phyloP scores from a whole-genome alignment of 2,329 filamentous ascomycete genomes.

The Massarina eburnea region DNA sequence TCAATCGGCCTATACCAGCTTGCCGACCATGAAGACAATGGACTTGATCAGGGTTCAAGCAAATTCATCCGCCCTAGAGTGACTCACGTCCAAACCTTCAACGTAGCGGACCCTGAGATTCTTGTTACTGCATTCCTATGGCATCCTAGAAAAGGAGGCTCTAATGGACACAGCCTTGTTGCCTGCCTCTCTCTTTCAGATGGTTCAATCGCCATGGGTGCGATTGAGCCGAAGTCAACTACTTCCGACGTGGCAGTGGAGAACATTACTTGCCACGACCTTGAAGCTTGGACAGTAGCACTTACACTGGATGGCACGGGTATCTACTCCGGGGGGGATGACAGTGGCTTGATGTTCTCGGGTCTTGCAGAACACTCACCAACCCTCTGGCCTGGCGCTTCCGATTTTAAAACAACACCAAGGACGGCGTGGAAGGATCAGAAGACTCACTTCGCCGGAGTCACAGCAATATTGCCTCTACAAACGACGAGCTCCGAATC shows the following conservation, averaged over 20 bases:
- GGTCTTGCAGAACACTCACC: conserved; percentile 16
- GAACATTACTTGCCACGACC: conserved; percentile 45
- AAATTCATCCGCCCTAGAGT: conserved; percentile 15
- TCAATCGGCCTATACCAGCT: conserved; percentile 66
- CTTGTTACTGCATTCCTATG: conserved; percentile 75
- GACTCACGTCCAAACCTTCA: conserved; percentile 9
- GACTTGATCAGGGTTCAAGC: neutral
- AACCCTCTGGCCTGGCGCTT: conserved; percentile 3
- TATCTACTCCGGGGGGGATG: conserved; percentile 74
- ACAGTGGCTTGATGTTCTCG: conserved; percentile 60
- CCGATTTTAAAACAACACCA: conserved; percentile 7
- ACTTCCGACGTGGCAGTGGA: neutral
- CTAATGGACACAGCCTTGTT: conserved; percentile 53
- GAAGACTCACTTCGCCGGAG: conserved; percentile 74
- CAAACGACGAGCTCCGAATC: neutral
- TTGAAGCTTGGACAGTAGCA: conserved; percentile 75
- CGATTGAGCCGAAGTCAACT: conserved; percentile 18
- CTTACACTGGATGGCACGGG: conserved; percentile 52
- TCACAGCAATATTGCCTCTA: conserved; percentile 82
- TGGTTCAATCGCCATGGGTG: conserved; percentile 56
- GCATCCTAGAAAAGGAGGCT: conserved; percentile 59
- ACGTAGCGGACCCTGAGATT: conserved; percentile 23
- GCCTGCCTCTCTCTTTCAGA: conserved; percentile 56
- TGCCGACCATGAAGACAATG: neutral
- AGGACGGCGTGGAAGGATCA: conserved; percentile 49